Evolutionary conservation across 1,284 basidiomycete genomes (phyloP), one percentile per base, ranked within the genome.

Genomic region (Apiotrichum brassicae): DNA sequence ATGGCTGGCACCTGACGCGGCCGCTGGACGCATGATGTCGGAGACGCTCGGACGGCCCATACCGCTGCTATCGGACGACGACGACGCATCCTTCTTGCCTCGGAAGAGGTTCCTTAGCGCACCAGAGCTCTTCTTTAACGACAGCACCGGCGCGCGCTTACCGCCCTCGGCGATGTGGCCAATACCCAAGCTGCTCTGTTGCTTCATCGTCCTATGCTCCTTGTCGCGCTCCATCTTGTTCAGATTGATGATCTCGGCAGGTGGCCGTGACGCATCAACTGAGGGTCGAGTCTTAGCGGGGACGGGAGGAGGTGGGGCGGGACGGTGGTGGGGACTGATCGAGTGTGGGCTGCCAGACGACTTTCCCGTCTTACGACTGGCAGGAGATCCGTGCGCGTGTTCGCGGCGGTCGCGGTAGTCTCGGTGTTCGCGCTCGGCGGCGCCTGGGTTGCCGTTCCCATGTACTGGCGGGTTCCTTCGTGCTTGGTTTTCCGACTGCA

Each of bases 81-180:
- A 30, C 9, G 24, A 16, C 11, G 25, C 14, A 28, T 76, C 75
- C 57, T 78, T 63, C 51, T 76, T 74, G 34, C 68, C 62, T 24
- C 72, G 69, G 59, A 74, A 74, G 37, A 74, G 48, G 8, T 62
- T 65, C 40, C 68, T 65, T 14, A 74, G 46, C 2, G 69, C 71
- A 12, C 69, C 70, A 3, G 70, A 68, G 45, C 63, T 66, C 59
- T 73, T 74, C 54, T 68, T 68, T 33, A 68, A 49, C 19, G 63
- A 63, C 24, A 70, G 25, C 0, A 59, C 68, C 0, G 63, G 61
- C 4, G 58, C 18, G 5, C 26, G 32, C 48, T 64, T 64, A 34
- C 58, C 49, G 19, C 58, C 59, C 16, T 43, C 52, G 3, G 54
- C 57, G 2, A 33, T 26, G 22, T 32, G 30, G 4, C 30, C 42